Percentiles rank a stretch among this genome's conserved stretches.
phyloP scores from a whole-genome alignment of 2,329 filamentous ascomycete genomes.

The Xylaria sp. region DNA sequence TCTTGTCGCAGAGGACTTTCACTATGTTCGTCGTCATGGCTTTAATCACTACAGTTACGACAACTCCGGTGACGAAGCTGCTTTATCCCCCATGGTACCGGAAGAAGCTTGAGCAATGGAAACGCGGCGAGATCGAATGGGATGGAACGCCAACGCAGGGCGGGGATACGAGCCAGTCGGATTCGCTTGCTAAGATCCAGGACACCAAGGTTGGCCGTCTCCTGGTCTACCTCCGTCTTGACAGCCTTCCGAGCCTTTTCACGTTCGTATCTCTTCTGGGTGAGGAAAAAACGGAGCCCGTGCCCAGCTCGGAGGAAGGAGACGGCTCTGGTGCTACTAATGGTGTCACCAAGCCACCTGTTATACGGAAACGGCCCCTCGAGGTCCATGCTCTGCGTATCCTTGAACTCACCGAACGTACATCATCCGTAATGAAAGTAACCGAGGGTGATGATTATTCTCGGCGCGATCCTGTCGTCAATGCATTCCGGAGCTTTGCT shows the following conservation, averaged over 20 bases:
- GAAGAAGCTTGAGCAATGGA: conserved; percentile 69
- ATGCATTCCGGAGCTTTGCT: conserved; percentile 87
- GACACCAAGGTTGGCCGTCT: conserved; percentile 60
- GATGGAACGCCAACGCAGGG: conserved; percentile 60
- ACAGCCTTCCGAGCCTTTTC: conserved; percentile 81
- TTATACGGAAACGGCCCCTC: conserved; percentile 52
- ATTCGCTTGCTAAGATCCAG: conserved; percentile 37
- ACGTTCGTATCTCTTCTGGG: conserved; percentile 81
- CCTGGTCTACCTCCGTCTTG: conserved; percentile 80
- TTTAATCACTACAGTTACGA: conserved; percentile 74
- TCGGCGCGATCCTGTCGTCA: conserved; percentile 80
- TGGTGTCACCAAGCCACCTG: conserved; percentile 27
- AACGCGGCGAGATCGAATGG: conserved; percentile 75
- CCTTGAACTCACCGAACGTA: conserved; percentile 85
- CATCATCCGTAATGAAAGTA: conserved; percentile 93
- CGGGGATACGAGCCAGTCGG: conserved; percentile 44
- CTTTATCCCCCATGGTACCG: conserved; percentile 78
- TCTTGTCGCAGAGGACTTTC: conserved; percentile 71
- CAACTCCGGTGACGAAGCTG: conserved; percentile 67
- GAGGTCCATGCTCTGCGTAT: conserved; percentile 85
- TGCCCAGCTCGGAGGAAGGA: conserved; percentile 17
- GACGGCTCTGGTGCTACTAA: conserved; percentile 30
- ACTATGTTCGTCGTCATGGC: conserved; percentile 85
- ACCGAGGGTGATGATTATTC: conserved; percentile 77
- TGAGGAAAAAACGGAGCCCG: conserved; percentile 40